These are phyloP conservation scores for Trematosphaeria pertusa DNA, from an alignment of 2,329 filamentous ascomycete genomes.

Conservation along the genomic window DNA sequence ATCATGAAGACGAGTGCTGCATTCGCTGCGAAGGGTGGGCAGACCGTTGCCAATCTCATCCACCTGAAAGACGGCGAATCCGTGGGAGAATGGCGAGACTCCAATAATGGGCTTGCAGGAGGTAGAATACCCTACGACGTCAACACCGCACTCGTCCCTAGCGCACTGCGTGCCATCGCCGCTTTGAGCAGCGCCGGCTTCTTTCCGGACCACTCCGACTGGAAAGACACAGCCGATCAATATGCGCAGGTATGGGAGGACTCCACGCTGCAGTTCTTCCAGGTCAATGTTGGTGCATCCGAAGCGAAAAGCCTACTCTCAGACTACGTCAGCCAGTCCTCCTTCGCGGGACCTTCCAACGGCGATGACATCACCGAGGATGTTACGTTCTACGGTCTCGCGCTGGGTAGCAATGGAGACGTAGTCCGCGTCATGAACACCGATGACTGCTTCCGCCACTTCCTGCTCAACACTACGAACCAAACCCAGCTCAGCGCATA, in stretches of 20 bases:
- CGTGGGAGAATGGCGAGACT: conserved; percentile 71
- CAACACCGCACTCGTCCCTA: conserved; percentile 68
- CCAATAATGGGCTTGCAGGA: conserved; percentile 65
- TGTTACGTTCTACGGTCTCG: conserved; percentile 63
- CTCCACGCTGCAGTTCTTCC: conserved; percentile 64
- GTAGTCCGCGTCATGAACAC: conserved; percentile 67
- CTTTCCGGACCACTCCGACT: conserved; percentile 58
- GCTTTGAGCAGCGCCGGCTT: conserved; percentile 59
- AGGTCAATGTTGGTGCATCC: conserved; percentile 51
- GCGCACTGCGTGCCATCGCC: conserved; percentile 65
- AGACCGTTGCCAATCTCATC: conserved; percentile 62
- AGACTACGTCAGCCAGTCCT: conserved; percentile 54
- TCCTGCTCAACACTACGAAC: conserved; percentile 67
- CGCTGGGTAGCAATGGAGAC: conserved; percentile 58
- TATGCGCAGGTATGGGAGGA: conserved; percentile 70
- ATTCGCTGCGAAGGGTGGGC: conserved; percentile 58
- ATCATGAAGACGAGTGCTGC: conserved; percentile 64
- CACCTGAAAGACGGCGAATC: conserved; percentile 61
- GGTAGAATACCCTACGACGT: conserved; percentile 71
- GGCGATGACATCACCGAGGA: conserved; percentile 51
- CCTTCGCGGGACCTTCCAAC: conserved; percentile 56
- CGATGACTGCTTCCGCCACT: conserved; percentile 69
- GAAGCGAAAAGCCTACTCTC: conserved; percentile 58
- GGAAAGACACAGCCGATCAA: conserved; percentile 54
- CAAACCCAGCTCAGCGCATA: conserved; percentile 63